Conservation (phyloP, 148 eudicot genomes). For the Silene uniflora region DNA sequence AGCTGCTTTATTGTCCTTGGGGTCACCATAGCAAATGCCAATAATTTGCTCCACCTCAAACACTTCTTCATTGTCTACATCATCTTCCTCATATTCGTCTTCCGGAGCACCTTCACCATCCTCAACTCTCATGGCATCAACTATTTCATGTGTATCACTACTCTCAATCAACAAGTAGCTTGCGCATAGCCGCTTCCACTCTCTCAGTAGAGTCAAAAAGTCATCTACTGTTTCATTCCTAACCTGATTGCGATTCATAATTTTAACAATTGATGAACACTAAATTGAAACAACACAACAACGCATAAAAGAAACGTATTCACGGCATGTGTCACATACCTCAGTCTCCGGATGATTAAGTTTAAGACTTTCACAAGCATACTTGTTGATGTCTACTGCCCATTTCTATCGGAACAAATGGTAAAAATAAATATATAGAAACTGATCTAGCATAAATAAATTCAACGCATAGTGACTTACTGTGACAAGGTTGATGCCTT, state of each 20-base stretch:
- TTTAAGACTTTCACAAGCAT: slow-evolving; percentile 67
- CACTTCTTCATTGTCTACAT: slow-evolving; percentile 31
- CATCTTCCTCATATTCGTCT: slow-evolving; percentile 32
- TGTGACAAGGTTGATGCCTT: too few species aligned
- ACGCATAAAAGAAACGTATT: too few species aligned
- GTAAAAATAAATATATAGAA: background rate
- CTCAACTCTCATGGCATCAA: slow-evolving; percentile 19
- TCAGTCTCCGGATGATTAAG: slow-evolving; percentile 81
- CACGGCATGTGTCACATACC: slow-evolving; percentile 23
- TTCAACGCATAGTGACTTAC: too few species aligned
- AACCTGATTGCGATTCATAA: slow-evolving; percentile 36
- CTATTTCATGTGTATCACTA: slow-evolving; percentile 13
- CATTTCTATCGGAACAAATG: slow-evolving; percentile 47
- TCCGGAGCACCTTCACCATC: slow-evolving; percentile 29
- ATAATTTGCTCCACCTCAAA: slow-evolving; percentile 64
- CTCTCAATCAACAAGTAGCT: slow-evolving; percentile 30
- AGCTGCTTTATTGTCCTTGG: slow-evolving; percentile 32
- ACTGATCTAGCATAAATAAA: too few species aligned
- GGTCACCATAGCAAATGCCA: slow-evolving; percentile 65
- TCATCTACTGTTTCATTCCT: slow-evolving; percentile 71
- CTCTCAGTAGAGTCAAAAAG: slow-evolving; percentile 51
- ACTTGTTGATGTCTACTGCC: slow-evolving; percentile 65
- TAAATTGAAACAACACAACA: background rate
- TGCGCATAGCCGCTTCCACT: slow-evolving; percentile 60
- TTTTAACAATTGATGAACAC: background rate